phyloP scores from a whole-genome alignment of 2,329 filamentous ascomycete species.

The Zymoseptoria passerinii region DNA sequence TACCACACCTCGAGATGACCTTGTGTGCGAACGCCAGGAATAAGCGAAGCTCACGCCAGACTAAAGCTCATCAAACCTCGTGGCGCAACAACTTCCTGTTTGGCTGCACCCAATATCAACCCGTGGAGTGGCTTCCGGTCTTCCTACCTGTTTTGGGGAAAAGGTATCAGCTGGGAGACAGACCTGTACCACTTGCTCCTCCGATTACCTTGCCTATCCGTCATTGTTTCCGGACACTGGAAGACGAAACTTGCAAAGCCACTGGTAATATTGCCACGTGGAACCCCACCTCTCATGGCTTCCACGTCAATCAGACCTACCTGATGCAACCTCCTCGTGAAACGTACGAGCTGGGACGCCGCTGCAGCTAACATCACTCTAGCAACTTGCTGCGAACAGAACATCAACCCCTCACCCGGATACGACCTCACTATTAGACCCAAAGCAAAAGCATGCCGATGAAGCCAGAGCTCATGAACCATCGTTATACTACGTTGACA shows the following conservation, averaged over 20 bases:
- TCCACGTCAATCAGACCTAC: background rate
- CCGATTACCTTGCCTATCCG: background rate
- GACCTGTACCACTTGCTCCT: background rate
- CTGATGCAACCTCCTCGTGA: background rate
- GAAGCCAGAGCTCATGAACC: background rate
- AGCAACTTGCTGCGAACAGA: background rate
- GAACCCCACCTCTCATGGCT: background rate
- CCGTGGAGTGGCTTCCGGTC: background rate
- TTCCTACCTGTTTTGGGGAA: background rate
- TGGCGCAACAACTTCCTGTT: background rate
- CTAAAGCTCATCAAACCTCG: background rate
- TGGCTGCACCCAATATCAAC: background rate
- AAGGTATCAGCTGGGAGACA: background rate
- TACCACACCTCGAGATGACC: no score
- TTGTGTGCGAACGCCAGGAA: background rate
- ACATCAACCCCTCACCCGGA: background rate
- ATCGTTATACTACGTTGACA: background rate
- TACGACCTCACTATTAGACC: background rate
- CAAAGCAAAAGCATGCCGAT: background rate
- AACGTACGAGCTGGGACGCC: background rate
- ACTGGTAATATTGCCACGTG: background rate
- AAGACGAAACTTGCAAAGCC: background rate
- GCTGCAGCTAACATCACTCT: background rate
- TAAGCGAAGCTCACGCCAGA: background rate
- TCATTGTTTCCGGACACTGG: background rate